Base-by-base conservation (phyloP, 257 asterid genomes). In the Forsythia viridissima region DNA sequence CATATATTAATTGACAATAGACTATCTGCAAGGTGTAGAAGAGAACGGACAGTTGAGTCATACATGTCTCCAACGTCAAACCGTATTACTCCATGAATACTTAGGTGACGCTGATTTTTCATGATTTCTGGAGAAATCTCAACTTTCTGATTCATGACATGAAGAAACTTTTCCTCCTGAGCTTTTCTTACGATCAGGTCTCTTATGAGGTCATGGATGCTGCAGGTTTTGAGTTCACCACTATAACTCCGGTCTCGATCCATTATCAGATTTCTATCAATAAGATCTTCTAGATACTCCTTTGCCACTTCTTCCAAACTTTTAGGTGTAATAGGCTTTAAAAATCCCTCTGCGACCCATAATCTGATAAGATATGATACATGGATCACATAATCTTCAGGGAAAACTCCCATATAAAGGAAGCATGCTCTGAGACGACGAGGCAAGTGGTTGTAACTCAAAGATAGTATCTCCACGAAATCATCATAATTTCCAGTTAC, bases 391-490 rank as follows among this genome's bases (percentile, higher is more conserved):
- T 1, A 30, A 30, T 30, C 34, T 30, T 30, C 34, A 1, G 34
- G 34, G 34, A 30, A 30, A 30, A 30, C 34, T 30, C 34, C 34
- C 34, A 30, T 30, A 30, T 30, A 30, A 30, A 30, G 34, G 34
- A 30, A 30, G 34, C 34, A 30, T 30, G 34, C 34, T 30, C 34
- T 30, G 34, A 30, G 34, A 30, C 1, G 34, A 30, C 1, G 34
- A 30, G 34, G 34, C 34, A 30, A 30, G 34, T 30, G 34, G 34
- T 30, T 30, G 34, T 30, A 30, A 74, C 87, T 76, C 80, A 77
- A 69, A n/a, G 71, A 73, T 24, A 83, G 71, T 73, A 80, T 80
- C 30, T 77, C 42, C 75, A 70, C n/a, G 59, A 34, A 77, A 4
- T 39, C 38, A 0, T 84, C 82, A 5, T 61, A 75, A 6, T 65